phyloP scores from a whole-genome alignment of 345 rosid species.

The Acer negundo region DNA sequence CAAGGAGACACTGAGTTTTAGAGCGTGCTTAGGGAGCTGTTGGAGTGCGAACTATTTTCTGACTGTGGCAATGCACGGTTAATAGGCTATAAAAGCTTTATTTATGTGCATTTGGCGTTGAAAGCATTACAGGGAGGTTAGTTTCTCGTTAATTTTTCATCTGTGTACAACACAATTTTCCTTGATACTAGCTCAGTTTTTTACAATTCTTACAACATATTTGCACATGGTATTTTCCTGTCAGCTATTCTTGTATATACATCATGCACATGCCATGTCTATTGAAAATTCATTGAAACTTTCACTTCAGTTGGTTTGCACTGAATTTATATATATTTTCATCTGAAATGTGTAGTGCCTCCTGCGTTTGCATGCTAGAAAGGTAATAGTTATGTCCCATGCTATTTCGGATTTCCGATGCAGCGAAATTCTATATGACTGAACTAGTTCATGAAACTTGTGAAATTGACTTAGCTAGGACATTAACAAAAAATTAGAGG shows the following conservation, averaged over 20 bases:
- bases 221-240: not conserved
- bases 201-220: not conserved
- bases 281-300: not conserved
- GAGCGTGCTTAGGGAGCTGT: not conserved
- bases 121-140: slow-evolving; percentile 1
- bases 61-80: not conserved
- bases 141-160: not conserved
- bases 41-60: not conserved
- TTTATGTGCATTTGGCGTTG: not conserved
- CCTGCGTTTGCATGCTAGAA: not conserved
- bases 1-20: slow-evolving; percentile 46
- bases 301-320: not conserved
- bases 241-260: slow-evolving; percentile 12
- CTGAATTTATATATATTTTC: too few species aligned
- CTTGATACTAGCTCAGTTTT: slow-evolving; percentile 1
- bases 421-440: too few species aligned
- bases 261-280: not conserved
- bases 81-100: not conserved
- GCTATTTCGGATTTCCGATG: not conserved
- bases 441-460: too few species aligned
- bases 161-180: not conserved
- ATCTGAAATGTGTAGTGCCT: not conserved
- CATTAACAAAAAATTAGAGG: too few species aligned
- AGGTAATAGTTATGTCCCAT: not conserved
- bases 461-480: too few species aligned